A percentile compares a stretch with the other conserved stretches of the same genome.
phyloP scores from a whole-genome alignment of 176 grass and related monocot genomes.

The Juncus effusus region DNA sequence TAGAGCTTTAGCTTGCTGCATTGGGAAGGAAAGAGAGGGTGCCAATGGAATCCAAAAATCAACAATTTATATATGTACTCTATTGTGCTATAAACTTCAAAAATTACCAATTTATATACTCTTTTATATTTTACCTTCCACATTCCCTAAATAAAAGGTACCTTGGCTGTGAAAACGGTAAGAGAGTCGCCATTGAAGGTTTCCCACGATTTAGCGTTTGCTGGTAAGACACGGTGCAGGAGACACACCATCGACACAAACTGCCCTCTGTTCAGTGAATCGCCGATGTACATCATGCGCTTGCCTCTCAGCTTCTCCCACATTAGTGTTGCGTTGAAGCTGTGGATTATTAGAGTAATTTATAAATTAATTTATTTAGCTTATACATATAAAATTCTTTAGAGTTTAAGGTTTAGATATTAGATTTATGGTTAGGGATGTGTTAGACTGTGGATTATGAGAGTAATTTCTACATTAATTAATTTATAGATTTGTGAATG shows the following conservation, averaged over 20 bases:
- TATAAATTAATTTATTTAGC: not conserved
- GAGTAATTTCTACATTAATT: no score
- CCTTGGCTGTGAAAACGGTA: constrained; percentile 86
- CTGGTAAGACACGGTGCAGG: constrained; percentile 59
- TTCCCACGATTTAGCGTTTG: constrained; percentile 68
- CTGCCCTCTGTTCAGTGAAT: constrained; percentile 80
- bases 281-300: constrained; percentile 83
- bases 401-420: no score
- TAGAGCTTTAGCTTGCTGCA: no score
- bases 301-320: constrained; percentile 81
- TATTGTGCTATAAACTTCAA: not conserved
- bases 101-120: not conserved
- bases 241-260: constrained; percentile 85
- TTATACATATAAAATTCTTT: no score
- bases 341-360: constrained; percentile 28
- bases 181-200: constrained; percentile 50
- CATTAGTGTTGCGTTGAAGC: constrained; percentile 83
- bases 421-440: constrained; percentile 25
- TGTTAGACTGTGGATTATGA: constrained; percentile 63
- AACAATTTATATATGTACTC: not conserved
- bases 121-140: not conserved
- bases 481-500: not conserved
- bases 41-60: no score
- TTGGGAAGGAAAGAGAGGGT: no score
- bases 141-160: constrained; percentile 6